Evolutionary conservation across 1,139 yeast species (phyloP), one percentile per base, ranked within the genome.

Genomic region (Pichia norvegensis): DNA sequence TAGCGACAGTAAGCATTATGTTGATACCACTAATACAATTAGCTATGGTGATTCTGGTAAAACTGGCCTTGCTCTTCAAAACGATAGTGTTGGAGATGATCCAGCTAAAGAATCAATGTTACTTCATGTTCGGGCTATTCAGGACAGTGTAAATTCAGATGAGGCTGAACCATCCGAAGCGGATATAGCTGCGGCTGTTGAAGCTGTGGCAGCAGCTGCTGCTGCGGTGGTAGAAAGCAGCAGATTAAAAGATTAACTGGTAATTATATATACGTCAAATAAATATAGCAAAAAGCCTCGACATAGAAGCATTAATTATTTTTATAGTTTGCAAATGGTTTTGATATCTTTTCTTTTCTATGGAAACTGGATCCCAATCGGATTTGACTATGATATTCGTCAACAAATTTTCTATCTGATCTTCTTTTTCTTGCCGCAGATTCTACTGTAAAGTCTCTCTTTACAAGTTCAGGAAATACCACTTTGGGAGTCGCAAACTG

Each of bases 401-500:
- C 44, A 19, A 35, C 16, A 36, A 6, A 7, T 29, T 35, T 25
- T 29, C 36, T 29, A 31, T 38, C 14, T 21, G 41, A 21, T 21
- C 31, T 11, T 31, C 35, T 31, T 16, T 31, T 31, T 16, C 9
- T 31, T n/a, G 35, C 35, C 4, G 19, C 35, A 2, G 20, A 11
- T 16, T 41, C 45, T 10, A 16, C 17, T 7, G 39, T 38, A 14
- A 29, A 6, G 22, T 38, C 14, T 48, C 50, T 33, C 33, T 41
- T 36, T 20, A 31, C n/a, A 27, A 27, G 31, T 20, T 31, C 35
- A 16, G 35, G 35, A 38, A 38, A 33, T 11, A 45, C 40, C 31
- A 47, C 46, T 21, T 53, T 46, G 6, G 48, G 48, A 2, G 55
- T 45, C 1, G 58, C 58, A 44, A 55, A 55, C 35, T 50, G 43